Evolutionary conservation across 352 stramenopile genomes (phyloP).

Genomic region (Phytopythium oedochilum): DNA sequence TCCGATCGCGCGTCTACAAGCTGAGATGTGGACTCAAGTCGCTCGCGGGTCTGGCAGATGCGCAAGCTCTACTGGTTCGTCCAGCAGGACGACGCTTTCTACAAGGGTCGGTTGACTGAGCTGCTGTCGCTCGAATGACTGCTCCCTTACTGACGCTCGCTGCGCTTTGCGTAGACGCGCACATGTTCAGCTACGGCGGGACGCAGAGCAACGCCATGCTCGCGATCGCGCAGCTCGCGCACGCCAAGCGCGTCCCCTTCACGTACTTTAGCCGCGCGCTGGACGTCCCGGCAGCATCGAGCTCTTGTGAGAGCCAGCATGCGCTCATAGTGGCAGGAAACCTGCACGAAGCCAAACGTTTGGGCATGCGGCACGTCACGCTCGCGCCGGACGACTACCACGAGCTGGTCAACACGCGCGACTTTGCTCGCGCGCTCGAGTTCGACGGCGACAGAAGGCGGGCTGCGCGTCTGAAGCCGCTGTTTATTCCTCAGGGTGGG

Average conservation of each 20-base stretch:
- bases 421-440: slow-evolving; percentile 22
- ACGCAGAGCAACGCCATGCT: slow-evolving; percentile 87
- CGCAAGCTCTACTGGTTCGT: slow-evolving; percentile 82
- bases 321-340: slow-evolving; percentile 39
- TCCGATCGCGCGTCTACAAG: not conserved
- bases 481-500: slow-evolving; percentile 69
- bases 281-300: not conserved
- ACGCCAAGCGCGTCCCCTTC: slow-evolving; percentile 66
- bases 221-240: slow-evolving; percentile 74
- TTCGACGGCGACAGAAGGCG: not conserved
- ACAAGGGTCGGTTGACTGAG: slow-evolving; percentile 16
- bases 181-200: slow-evolving; percentile 75
- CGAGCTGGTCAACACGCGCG: slow-evolving; percentile 32
- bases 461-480: not conserved
- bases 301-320: too few species aligned
- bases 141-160: not conserved
- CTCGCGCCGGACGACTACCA: slow-evolving; percentile 40
- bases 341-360: slow-evolving; percentile 23
- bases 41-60: slow-evolving; percentile 33
- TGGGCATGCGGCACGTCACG: slow-evolving; percentile 70
- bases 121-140: not conserved
- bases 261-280: slow-evolving; percentile 78
- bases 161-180: slow-evolving; percentile 15
- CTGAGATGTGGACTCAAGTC: not conserved
- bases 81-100: slow-evolving; percentile 59